phyloP scores from a whole-genome alignment of 139 green algal species.

The Eudorina sp. region DNA sequence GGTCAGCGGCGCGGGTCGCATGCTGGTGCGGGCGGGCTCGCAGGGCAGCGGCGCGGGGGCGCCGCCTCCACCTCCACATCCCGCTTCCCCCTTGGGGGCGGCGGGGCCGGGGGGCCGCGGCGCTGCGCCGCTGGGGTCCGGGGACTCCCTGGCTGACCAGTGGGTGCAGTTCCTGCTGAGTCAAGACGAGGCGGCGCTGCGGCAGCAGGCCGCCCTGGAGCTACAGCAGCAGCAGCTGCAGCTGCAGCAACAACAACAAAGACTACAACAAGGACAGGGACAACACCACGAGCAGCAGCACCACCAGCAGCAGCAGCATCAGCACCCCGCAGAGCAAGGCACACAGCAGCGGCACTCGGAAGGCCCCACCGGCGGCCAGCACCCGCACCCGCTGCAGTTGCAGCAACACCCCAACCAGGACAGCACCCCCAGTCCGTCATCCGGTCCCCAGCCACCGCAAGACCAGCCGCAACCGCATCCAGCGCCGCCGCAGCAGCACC shows the following conservation, averaged over 20 bases:
- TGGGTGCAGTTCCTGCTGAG: conserved; percentile 77
- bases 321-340: no score
- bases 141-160: conserved; percentile 63
- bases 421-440: no score
- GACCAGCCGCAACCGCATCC: no score
- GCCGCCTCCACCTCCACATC: no score
- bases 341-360: no score
- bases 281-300: neutral
- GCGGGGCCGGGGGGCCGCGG: neutral
- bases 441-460: no score
- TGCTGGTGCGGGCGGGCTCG: conserved; percentile 27
- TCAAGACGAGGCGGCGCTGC: conserved; percentile 55
- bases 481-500: no score
- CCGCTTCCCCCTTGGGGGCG: no score
- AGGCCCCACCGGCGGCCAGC: no score
- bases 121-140: no score
- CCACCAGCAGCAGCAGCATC: neutral
- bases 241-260: neutral
- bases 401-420: no score
- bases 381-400: no score
- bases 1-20: conserved; percentile 50
- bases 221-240: conserved; percentile 5
- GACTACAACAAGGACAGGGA: neutral
- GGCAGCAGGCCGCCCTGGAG: conserved; percentile 28
- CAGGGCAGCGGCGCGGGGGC: neutral